Percentiles rank a stretch among this genome's conserved stretches.
Evolutionary conservation across 306 rosid genomes (phyloP).

Genomic region (Prunus kanzakura): DNA sequence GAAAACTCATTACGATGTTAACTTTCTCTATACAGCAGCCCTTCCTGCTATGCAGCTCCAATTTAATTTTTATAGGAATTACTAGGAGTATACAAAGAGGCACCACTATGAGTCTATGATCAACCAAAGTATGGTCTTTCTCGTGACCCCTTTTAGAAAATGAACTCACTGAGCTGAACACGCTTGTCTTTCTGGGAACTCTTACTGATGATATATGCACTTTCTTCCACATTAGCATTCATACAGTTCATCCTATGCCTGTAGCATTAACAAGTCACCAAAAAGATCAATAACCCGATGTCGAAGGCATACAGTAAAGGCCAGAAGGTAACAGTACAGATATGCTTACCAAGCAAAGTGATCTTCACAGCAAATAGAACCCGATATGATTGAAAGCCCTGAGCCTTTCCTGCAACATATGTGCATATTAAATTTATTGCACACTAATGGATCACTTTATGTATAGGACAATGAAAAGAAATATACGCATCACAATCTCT

Average conservation of each 20-base stretch:
- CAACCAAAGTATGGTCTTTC: background rate
- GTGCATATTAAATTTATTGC: conserved; percentile 4
- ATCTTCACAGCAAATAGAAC: conserved; percentile 88
- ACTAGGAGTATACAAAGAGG: background rate
- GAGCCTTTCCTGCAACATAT: conserved; percentile 58
- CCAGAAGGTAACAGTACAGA: background rate
- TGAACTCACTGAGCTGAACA: conserved; percentile 66
- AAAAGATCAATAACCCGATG: background rate
- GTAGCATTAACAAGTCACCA: conserved; percentile 22
- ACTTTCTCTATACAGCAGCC: background rate
- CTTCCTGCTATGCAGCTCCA: background rate
- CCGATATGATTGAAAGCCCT: conserved; percentile 65
- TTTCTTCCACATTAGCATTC: conserved; percentile 60
- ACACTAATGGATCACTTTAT: background rate
- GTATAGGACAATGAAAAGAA: background rate
- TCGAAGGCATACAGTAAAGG: background rate
- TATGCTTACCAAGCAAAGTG: conserved; percentile 63
- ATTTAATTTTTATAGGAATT: background rate
- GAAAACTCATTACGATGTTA: background rate
- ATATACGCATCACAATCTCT: background rate
- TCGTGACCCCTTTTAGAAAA: conserved; percentile 42
- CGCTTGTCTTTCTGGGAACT: conserved; percentile 29
- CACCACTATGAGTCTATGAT: background rate
- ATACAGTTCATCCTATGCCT: conserved; percentile 95
- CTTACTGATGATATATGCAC: conserved; percentile 48